Percentiles rank a stretch among this genome's conserved stretches.
These are phyloP conservation scores for Toxoplasma gondii DNA, from an alignment of 169 alveolate genomes.

Conservation along the genomic window DNA sequence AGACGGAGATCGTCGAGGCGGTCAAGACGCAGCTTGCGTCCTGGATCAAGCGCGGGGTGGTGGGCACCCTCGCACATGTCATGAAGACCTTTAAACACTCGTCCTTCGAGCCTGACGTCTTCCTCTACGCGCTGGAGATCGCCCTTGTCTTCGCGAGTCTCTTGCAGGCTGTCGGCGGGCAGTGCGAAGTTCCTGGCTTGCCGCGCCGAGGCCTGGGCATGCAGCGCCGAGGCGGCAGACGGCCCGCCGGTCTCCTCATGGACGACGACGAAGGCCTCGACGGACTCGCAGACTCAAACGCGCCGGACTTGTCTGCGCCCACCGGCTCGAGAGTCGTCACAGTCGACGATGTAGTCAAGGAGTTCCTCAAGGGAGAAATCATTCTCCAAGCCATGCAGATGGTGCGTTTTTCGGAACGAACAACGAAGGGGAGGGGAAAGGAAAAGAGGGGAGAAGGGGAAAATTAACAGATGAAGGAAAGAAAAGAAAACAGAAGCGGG, in stretches of 20 bases:
- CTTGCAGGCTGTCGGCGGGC: constrained; percentile 54
- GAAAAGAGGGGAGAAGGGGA: neutral
- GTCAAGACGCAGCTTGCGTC: constrained; percentile 41
- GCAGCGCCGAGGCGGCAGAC: neutral
- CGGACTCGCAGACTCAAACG: neutral
- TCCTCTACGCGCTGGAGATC: constrained; percentile 51
- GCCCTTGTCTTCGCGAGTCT: neutral
- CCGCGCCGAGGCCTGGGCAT: neutral
- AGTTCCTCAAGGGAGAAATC: constrained; percentile 58
- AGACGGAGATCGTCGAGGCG: constrained; percentile 42
- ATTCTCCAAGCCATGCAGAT: constrained; percentile 28
- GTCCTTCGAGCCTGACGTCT: constrained; percentile 25
- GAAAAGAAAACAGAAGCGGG: neutral
- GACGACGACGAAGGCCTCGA: neutral
- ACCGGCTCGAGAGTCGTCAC: neutral
- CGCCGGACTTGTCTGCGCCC: neutral
- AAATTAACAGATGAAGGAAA: neutral
- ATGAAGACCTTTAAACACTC: constrained; percentile 24
- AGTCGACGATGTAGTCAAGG: constrained; percentile 51
- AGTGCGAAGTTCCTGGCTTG: neutral
- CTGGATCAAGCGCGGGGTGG: constrained; percentile 56
- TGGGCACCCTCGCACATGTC: constrained; percentile 26
- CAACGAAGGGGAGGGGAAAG: neutral
- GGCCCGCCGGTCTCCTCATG: neutral
- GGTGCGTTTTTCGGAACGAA: neutral